Base-by-base conservation (phyloP, 139 green algal species). In the Ettlia oleoabundans region DNA sequence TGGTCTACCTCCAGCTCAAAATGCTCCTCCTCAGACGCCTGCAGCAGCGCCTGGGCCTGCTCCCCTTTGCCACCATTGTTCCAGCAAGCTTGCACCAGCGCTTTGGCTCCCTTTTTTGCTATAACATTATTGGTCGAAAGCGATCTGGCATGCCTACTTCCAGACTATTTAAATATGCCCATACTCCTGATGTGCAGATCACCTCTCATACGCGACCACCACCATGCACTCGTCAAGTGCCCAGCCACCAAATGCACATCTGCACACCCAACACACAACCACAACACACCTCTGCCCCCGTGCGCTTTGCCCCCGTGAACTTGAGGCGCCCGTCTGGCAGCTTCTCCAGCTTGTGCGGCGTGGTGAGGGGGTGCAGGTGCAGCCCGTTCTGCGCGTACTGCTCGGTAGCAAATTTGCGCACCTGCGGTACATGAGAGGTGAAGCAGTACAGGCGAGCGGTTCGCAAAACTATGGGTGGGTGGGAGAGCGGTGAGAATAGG, bases 311-410 rank as follows among this genome's bases (percentile, higher is more conserved):
- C 6, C 37, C 75, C 28, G 75, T 71, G 58, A 81, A 81, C 58
- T 58, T 55, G 35, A 81, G 75, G 38, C 75, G 64, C 15, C 83
- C 83, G 58, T 85, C 43, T 26, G 78, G n/a, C 37, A 51, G 24
- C 24, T 52, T 65, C 51, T 70, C 66, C 43, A 89, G 75, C 30
- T 43, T 37, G 38, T 75, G 15, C 1, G 85, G 85, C 15, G 32
- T 74, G 41, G 76, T 75, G 32, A 76, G 76, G 10, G 52, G 61
- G 72, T 93, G 86, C 35, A 88, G 55, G 19, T 62, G 52, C 22
- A 95, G 79, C 79, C 91, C 91, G 43, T 85, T 87, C 30, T 83
- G 30, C 0, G 51, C 71, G 61, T 92, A 91, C 72, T 92, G 63
- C 43, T 86, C 83, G 30, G 80, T 63, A 0, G 55, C 84, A 68